Evolutionary conservation across 768 basidiomycete species (phyloP).

Genomic region (Pleurotus tuoliensis): DNA sequence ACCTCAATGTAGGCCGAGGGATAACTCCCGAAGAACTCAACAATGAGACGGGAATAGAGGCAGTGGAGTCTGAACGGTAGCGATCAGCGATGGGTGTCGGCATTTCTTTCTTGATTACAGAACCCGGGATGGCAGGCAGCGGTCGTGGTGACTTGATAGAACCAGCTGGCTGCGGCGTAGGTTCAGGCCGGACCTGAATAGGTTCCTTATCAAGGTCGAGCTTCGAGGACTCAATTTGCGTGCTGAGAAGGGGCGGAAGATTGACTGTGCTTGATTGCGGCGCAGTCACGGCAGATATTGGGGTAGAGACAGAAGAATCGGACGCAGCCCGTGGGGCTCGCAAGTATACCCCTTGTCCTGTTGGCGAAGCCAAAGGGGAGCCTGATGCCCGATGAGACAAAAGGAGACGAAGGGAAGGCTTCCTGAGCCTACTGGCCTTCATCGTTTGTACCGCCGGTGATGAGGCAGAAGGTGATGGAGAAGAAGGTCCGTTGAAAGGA

Average conservation of each 20-base stretch:
- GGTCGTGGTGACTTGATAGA: constrained; percentile 1
- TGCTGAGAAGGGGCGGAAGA: constrained; percentile 56
- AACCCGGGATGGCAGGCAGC: background rate
- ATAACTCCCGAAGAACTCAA: constrained; percentile 10
- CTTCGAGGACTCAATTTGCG: constrained; percentile 53
- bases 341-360: constrained; percentile 22
- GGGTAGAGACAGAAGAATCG: constrained; percentile 48
- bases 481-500: background rate
- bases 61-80: constrained; percentile 12
- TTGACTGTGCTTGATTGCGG: constrained; percentile 44
- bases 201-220: constrained; percentile 30
- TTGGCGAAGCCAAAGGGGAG: constrained; percentile 28
- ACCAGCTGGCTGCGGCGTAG: background rate
- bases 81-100: constrained; percentile 11
- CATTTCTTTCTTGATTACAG: background rate
- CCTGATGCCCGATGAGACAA: constrained; percentile 64
- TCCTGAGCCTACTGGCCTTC: constrained; percentile 44
- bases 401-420: constrained; percentile 65
- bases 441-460: constrained; percentile 22
- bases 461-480: constrained; percentile 21
- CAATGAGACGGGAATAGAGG: constrained; percentile 5
- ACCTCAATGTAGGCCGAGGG: constrained; percentile 9
- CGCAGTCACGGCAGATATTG: constrained; percentile 54
- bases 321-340: constrained; percentile 35
- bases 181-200: background rate